Conservation (phyloP, 768 basidiomycete species). For the Hericium coralloides region DNA sequence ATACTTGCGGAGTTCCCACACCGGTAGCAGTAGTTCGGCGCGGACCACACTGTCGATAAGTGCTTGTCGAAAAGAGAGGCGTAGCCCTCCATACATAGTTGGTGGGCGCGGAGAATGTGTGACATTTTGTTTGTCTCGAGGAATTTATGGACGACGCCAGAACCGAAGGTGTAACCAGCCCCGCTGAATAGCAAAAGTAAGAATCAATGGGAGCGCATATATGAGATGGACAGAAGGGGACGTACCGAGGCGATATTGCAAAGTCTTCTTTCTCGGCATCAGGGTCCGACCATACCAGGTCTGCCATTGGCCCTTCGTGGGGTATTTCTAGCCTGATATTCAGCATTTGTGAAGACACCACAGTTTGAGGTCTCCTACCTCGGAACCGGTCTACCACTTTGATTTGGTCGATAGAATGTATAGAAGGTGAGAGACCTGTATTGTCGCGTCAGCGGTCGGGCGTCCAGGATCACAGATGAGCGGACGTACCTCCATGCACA, state of each 20-base stretch:
- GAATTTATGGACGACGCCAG: conserved; percentile 96
- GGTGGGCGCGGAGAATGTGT: conserved; percentile 96
- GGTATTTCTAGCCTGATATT: conserved; percentile 69
- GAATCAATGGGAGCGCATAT: conserved; percentile 7
- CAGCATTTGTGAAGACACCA: conserved; percentile 11
- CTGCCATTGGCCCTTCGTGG: conserved; percentile 99
- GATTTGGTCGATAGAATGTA: conserved; percentile 99
- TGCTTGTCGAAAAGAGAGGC: conserved; percentile 95
- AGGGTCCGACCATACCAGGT: conserved; percentile 99
- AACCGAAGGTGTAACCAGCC: conserved; percentile 97
- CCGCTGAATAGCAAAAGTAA: conserved; percentile 45
- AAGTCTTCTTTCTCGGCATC: conserved; percentile 99
- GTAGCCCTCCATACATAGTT: conserved; percentile 99
- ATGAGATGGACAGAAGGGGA: conserved; percentile 6
- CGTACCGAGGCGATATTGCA: conserved; percentile 93
- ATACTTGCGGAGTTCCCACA: conserved; percentile 98
- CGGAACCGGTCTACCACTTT: conserved; percentile 98
- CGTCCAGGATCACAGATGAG: neutral
- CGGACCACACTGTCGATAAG: conserved; percentile 96
- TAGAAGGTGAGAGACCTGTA: conserved; percentile 89
- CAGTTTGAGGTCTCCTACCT: conserved; percentile 38
- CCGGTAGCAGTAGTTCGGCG: conserved; percentile 97
- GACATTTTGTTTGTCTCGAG: conserved; percentile 93
- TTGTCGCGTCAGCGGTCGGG: conserved; percentile 2
- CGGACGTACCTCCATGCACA: conserved; percentile 81